These are phyloP conservation scores for Dendryphion nanum DNA, from an alignment of 2,329 filamentous ascomycete genomes.

Conservation along the genomic window DNA sequence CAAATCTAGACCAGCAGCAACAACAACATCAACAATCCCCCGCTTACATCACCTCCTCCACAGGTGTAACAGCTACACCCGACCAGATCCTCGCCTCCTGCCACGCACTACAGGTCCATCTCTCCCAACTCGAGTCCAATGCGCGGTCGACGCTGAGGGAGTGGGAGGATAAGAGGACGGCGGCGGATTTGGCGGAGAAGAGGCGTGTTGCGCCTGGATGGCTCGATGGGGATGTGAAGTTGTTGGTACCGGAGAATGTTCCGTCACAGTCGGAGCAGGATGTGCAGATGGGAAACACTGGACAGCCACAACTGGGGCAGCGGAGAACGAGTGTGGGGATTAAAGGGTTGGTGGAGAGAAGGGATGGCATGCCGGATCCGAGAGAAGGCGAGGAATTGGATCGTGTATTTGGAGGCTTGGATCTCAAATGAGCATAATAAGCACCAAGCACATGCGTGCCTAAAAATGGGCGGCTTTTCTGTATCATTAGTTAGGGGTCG, in stretches of 20 bases:
- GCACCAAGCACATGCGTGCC: no score
- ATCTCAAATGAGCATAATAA: constrained; percentile 50
- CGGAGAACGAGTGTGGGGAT: constrained; percentile 18
- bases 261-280: constrained; percentile 31
- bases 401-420: constrained; percentile 68
- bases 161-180: constrained; percentile 66
- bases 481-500: no score
- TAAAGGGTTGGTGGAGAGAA: constrained; percentile 23
- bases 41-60: constrained; percentile 71
- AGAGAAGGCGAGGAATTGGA: constrained; percentile 62
- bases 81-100: constrained; percentile 83
- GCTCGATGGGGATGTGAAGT: constrained; percentile 65
- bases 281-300: constrained; percentile 8
- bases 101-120: constrained; percentile 71
- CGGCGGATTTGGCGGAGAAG: constrained; percentile 74
- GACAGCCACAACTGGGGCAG: constrained; percentile 3
- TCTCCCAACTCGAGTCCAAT: constrained; percentile 66
- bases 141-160: constrained; percentile 65
- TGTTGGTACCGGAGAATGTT: constrained; percentile 64
- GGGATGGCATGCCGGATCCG: constrained; percentile 36
- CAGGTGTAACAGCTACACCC: constrained; percentile 76
- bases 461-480: no score
- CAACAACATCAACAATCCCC: constrained; percentile 42
- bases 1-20: constrained; percentile 66
- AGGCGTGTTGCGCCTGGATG: constrained; percentile 75